Evolutionary conservation across 257 asterid genomes (phyloP), one percentile per base, ranked within the genome.

Genomic region (Lycium barbarum): DNA sequence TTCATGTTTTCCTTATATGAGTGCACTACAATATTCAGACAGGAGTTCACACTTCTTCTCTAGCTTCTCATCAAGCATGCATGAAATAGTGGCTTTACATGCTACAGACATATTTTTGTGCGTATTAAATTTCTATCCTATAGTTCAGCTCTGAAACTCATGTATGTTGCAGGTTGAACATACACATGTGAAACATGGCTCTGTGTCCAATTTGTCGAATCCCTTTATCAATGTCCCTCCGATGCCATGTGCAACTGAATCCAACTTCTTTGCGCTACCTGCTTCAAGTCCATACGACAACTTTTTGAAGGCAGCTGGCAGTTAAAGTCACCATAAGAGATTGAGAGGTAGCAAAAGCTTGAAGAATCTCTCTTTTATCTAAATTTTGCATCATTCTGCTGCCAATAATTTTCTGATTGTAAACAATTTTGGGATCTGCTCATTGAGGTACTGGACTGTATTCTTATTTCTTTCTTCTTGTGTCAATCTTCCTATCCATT

Each of bases 251-350:
- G 85, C 87, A 80, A 82, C 90, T 66, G 94, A 89, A 80, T 81
- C 86, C 1, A 85, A 88, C 87, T 89, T 86, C 81, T 86, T 93
- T 72, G 88, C 83, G 17, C 89, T 93, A 85, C 97, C 98, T 57
- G 89, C 91, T 79, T 80, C 94, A 55, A 92, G 95, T 87, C 98
- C 98, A 79, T 94, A 86, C 40, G 98, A 94, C 88, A 94, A 92
- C 90, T 92, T 94, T 88, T 86, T 94, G 92, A 94, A 93, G 89
- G 98, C 97, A 76, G 97, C 92, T 66, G 95, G 97, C 35, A 86
- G 94, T 86, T 93, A 87, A 92, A 67, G 22, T 80, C 58, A 12
- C 17, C 78, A 70, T 26, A 49, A 74, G 43, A 74, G 81, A 12
- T 49, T 74, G 45, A 49, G 81, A 74, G 61, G 62, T 20, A 74